Evolutionary conservation across 495 filamentous ascomycete genomes (phyloP), one percentile per base, ranked within the genome.

Genomic region (Penicillium turbatum): DNA sequence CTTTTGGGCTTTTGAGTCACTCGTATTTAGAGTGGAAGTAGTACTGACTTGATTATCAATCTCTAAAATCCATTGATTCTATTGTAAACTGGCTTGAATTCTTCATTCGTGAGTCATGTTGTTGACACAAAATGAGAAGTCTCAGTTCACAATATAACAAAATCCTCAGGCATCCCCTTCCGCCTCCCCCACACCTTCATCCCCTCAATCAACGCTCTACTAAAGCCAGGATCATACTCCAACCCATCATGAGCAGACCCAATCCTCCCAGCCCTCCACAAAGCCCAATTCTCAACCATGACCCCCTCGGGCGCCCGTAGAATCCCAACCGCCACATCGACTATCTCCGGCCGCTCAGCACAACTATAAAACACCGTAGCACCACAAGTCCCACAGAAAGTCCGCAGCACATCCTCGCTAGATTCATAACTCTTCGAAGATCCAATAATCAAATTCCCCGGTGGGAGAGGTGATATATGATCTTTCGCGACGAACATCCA

Each of bases 351-450:
- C 43, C 79, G 60, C 6, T 63, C 65, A 16, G 73, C 71, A 15
- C 55, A 59, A 6, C 61, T 68, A 56, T 73, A 83, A 39, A 83
- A 82, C 6, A 79, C 69, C 10, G 62, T 68, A 1, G 80, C 78
- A 10, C 79, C 79, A 55, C 82, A 85, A 3, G 52, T 64, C 8
- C 68, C 60, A 60, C 82, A 85, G 55, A 80, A 81, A 19, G 77
- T 79, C 6, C 80, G 66, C 38, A 72, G 65, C 0, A 79, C 73
- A 17, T 65, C 74, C 17, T 68, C 52, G 1, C 72, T 76, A 9
- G 73, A 79, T 5, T 56, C 50, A 48, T 79, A 82, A 19, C 60
- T 64, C 16, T 72, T 71, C 35, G 80, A 64, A 2, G 74, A 75
- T 4, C 79, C 79, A 11, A 78, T 55, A n/a, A 62, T 46, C 6